Base-by-base conservation (phyloP, 441 rosid genomes). In the Metrosideros polymorpha region DNA sequence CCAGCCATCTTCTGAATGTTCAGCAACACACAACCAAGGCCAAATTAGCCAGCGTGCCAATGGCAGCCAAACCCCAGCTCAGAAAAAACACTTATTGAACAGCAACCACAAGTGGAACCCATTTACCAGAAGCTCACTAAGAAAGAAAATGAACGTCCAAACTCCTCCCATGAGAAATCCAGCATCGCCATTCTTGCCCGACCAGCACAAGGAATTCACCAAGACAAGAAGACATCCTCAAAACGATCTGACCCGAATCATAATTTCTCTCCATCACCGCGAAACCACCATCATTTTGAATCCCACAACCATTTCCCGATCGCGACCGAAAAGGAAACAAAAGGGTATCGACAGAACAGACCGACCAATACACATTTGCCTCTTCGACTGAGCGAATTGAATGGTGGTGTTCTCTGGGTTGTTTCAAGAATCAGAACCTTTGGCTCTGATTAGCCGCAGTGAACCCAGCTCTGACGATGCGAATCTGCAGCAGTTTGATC, bases 1-100 rank as follows among this genome's bases (percentile, higher is more conserved):
- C 93, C 92, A 76, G 92, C 93, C 95, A 93, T 93, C 84, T 83
- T 85, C 82, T 45, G 83, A 51, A 35, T 79, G 45, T 87, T 82
- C 88, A 86, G 79, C 35, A 82, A 59, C 32, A 49, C 56, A 66
- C 22, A 55, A 27, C 43, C 43, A 6, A 39, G 3, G 47, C 2
- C 79, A 71, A 39, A 71, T 15, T 43, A 71, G 79, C 5, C n/a
- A 35, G 0, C 8, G 17, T 42, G 9, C 15, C 47, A 35, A 19
- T 66, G 5, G 45, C 14, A 19, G 77, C 45, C 27, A 39, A 66
- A 66, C 45, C 47, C 77, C 6, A 17, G 3, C 12, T 5, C 47
- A 22, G n/a, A 24, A 10, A 71, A 42, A 71, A 35, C 79, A 71
- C 79, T 35, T n/a, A n/a, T n/a, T 6, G 0, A 71, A 71, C 79